Percentiles rank a stretch among this genome's conserved stretches.
Evolutionary conservation across 495 filamentous ascomycete species (phyloP).

Genomic region (Aspergillus diversus): DNA sequence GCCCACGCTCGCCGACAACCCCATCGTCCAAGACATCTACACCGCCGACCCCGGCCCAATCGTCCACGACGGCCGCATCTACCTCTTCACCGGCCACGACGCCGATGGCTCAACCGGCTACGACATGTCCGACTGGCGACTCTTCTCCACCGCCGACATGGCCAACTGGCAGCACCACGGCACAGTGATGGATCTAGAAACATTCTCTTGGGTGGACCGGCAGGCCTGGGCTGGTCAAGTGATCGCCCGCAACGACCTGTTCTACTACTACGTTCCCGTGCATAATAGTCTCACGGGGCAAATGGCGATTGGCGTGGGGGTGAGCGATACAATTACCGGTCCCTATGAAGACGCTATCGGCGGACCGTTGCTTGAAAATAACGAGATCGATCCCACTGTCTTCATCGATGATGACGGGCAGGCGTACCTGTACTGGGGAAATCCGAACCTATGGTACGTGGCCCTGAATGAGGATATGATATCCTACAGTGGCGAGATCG

Average conservation of each 20-base stretch:
- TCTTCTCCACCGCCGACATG: conserved; percentile 35
- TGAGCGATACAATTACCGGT: conserved; percentile 32
- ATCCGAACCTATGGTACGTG: conserved; percentile 33
- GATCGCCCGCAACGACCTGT: conserved; percentile 33
- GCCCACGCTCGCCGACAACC: background rate
- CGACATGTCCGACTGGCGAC: conserved; percentile 34
- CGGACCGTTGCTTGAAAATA: conserved; percentile 29
- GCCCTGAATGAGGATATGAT: conserved; percentile 38
- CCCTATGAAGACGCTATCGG: conserved; percentile 36
- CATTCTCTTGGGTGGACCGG: conserved; percentile 21
- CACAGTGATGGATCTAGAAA: conserved; percentile 22
- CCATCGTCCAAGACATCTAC: conserved; percentile 25
- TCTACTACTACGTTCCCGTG: conserved; percentile 36
- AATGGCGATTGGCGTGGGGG: conserved; percentile 33
- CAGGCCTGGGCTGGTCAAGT: conserved; percentile 30
- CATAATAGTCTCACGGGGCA: conserved; percentile 21
- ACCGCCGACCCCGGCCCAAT: conserved; percentile 36
- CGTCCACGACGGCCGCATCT: conserved; percentile 33
- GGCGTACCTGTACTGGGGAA: conserved; percentile 32
- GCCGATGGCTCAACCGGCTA: conserved; percentile 28
- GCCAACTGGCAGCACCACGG: conserved; percentile 36
- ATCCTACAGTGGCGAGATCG: conserved; percentile 29
- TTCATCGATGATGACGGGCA: conserved; percentile 32
- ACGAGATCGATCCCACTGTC: conserved; percentile 34
- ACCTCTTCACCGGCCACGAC: conserved; percentile 37